Evolutionary conservation across 2,329 filamentous ascomycete genomes (phyloP).

Genomic region (Trichoderma oligosporum): DNA sequence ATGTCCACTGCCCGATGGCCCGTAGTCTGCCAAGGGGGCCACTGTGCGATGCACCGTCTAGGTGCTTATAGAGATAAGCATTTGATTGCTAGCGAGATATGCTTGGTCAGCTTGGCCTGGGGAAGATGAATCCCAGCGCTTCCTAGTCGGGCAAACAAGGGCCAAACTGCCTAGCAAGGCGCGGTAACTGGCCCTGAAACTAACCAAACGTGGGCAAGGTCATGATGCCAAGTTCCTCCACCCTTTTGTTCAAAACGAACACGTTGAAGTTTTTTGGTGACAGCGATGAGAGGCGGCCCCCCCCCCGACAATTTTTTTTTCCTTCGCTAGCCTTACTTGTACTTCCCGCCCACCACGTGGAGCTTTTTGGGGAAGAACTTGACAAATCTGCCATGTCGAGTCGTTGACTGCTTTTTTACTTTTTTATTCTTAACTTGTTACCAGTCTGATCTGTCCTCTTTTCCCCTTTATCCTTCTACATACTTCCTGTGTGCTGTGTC

Average conservation of each 20-base stretch:
- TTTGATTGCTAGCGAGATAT: no score
- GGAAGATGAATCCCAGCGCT: not conserved
- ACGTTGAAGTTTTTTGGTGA: constrained; percentile 28
- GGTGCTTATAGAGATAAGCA: no score
- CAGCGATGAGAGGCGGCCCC: constrained; percentile 3
- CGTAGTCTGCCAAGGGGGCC: not conserved
- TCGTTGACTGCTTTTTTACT: constrained; percentile 21
- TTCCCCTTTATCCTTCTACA: not conserved
- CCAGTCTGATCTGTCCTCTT: not conserved
- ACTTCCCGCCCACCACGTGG: constrained; percentile 31
- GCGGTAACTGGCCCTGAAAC: constrained; percentile 20
- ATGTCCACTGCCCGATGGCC: constrained; percentile 5
- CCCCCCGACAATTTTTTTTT: constrained; percentile 12
- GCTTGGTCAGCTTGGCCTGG: no score
- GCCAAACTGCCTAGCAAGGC: constrained; percentile 5
- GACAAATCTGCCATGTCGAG: constrained; percentile 32
- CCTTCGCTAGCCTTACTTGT: constrained; percentile 22
- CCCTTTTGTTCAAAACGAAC: constrained; percentile 24
- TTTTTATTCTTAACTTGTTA: constrained; percentile 21
- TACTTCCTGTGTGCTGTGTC: constrained; percentile 7
- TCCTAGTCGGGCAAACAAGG: not conserved
- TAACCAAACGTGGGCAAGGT: constrained; percentile 21
- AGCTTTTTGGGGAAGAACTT: constrained; percentile 25
- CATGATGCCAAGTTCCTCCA: constrained; percentile 20
- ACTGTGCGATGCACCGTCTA: constrained; percentile 3